phyloP scores from a whole-genome alignment of 1,139 yeast genomes.

The Zygosaccharomyces sapae region DNA sequence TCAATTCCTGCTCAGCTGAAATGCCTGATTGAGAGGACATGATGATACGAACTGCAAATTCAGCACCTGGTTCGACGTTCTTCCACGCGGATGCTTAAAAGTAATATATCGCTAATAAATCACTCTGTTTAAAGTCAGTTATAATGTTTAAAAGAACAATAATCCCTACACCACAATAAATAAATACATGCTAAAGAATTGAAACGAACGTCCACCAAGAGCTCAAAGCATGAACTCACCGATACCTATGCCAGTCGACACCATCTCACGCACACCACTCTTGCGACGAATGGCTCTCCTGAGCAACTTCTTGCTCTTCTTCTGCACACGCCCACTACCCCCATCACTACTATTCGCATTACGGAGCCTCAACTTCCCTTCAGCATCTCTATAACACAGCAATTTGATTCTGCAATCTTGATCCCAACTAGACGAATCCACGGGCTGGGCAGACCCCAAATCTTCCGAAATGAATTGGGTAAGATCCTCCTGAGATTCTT shows the following conservation, averaged over 20 bases:
- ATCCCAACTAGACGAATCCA: constrained; percentile 12
- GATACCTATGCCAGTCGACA: constrained; percentile 33
- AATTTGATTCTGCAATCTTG: constrained; percentile 23
- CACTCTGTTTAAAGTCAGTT: no score
- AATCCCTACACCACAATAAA: constrained; percentile 14
- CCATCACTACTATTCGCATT: constrained; percentile 18
- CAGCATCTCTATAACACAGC: constrained; percentile 30
- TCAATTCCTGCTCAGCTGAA: constrained; percentile 45
- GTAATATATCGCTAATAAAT: no score
- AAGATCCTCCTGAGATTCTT: constrained; percentile 5
- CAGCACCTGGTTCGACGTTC: no score
- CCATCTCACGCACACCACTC: constrained; percentile 35
- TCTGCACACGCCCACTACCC: constrained; percentile 10
- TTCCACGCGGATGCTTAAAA: no score
- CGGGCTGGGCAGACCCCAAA: constrained; percentile 21
- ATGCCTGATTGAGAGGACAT: constrained; percentile 78
- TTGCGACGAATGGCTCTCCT: constrained; percentile 32
- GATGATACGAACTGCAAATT: no score
- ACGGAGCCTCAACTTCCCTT: constrained; percentile 32
- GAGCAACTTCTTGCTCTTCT: constrained; percentile 20
- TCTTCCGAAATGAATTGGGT: constrained; percentile 17
- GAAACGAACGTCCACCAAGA: constrained; percentile 6
- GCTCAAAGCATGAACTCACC: constrained; percentile 34
- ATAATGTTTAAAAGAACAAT: constrained; percentile 6
- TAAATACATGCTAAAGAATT: constrained; percentile 11